Percentiles rank a stretch among this genome's conserved stretches.
Conservation (phyloP, 108 stramenopile genomes). For the Cylindrotheca closterium region DNA sequence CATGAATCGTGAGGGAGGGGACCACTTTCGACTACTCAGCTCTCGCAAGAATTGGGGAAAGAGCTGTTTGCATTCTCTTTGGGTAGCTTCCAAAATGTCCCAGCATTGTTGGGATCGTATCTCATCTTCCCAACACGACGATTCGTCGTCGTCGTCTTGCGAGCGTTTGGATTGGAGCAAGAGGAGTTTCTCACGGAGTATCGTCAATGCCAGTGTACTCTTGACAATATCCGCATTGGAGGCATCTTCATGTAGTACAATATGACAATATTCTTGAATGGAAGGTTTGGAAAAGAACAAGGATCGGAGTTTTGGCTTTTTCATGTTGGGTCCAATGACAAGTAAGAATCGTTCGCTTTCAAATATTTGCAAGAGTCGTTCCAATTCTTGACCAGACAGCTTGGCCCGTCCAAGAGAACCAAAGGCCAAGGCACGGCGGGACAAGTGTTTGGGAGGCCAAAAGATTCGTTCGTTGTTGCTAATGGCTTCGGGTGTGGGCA, state of each 20-base stretch:
- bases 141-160: conserved; percentile 6
- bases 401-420: conserved; percentile 69
- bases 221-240: conserved; percentile 78
- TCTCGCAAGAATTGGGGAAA: conserved; percentile 61
- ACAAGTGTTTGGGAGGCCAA: conserved; percentile 65
- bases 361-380: conserved; percentile 57
- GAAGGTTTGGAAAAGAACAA: conserved; percentile 7
- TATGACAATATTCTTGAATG: conserved; percentile 69
- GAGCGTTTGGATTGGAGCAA: conserved; percentile 2
- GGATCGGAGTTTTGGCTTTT: conserved; percentile 31
- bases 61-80: conserved; percentile 40
- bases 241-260: conserved; percentile 78
- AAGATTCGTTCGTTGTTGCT: conserved; percentile 69
- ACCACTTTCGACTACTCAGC: conserved; percentile 60
- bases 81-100: conserved; percentile 47
- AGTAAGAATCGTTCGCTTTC: conserved; percentile 64
- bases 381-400: conserved; percentile 61
- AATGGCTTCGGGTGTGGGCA: conserved; percentile 65
- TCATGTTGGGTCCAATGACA: conserved; percentile 71
- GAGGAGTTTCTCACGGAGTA: conserved; percentile 57
- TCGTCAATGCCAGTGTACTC: conserved; percentile 64
- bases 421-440: conserved; percentile 67
- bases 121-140: conserved; percentile 8
- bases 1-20: conserved; percentile 68
- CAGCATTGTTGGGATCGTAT: conserved; percentile 62